phyloP scores from a whole-genome alignment of 345 rosid species.

The Rhodamnia argentea region DNA sequence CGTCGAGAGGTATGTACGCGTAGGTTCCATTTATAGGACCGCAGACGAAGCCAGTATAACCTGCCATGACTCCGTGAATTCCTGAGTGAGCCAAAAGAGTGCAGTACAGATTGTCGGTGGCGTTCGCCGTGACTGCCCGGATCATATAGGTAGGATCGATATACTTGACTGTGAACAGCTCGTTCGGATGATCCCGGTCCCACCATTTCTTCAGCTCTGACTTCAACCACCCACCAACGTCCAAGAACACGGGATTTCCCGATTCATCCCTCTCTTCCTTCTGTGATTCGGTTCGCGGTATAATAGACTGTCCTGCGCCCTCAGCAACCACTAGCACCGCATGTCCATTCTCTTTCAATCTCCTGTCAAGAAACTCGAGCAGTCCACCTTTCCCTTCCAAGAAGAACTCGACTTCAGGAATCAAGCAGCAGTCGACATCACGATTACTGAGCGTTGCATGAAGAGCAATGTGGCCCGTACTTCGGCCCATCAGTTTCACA shows the following conservation, averaged over 20 bases:
- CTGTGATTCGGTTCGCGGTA: conserved; percentile 57
- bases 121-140: conserved; percentile 82
- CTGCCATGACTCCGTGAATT: conserved; percentile 88
- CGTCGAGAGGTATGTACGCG: conserved; percentile 71
- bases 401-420: conserved; percentile 67
- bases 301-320: conserved; percentile 81
- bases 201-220: conserved; percentile 70
- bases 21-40: conserved; percentile 87
- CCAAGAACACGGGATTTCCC: conserved; percentile 71
- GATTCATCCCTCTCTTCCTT: conserved; percentile 75
- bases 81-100: conserved; percentile 87
- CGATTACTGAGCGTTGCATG: conserved; percentile 87
- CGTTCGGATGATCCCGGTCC: conserved; percentile 47
- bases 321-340: conserved; percentile 84
- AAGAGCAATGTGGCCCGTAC: conserved; percentile 87
- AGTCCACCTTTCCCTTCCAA: conserved; percentile 71
- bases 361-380: conserved; percentile 50
- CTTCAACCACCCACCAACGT: conserved; percentile 76
- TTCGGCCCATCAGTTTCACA: conserved; percentile 89
- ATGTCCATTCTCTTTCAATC: conserved; percentile 51
- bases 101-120: conserved; percentile 68
- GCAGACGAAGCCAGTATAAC: conserved; percentile 72
- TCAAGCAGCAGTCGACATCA: conserved; percentile 86
- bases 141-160: conserved; percentile 96
- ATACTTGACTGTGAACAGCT: conserved; percentile 70